A percentile compares a stretch with the other conserved stretches of the same genome.
These are phyloP conservation scores for Fusarium continuum DNA, from an alignment of 2,329 filamentous ascomycete species.

Conservation along the genomic window DNA sequence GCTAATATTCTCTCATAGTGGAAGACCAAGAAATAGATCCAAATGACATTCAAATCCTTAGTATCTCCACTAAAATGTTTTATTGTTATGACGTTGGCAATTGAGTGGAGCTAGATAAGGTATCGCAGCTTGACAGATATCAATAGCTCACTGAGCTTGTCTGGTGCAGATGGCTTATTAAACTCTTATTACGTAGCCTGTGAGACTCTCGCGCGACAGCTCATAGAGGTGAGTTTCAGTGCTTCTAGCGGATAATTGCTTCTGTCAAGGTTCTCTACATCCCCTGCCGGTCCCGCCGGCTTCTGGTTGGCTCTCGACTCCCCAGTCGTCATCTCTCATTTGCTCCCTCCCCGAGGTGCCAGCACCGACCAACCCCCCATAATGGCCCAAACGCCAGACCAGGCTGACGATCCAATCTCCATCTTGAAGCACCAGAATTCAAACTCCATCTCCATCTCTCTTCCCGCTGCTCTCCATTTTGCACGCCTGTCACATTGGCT, in stretches of 20 bases:
- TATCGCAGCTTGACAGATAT: constrained; percentile 11
- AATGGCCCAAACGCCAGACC: constrained; percentile 33
- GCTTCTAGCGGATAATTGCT: constrained; percentile 33
- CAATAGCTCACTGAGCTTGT: constrained; percentile 25
- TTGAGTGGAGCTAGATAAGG: constrained; percentile 22
- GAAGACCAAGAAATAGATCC: too few relatives aligned
- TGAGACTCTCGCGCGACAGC: not conserved
- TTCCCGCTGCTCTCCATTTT: constrained; percentile 17
- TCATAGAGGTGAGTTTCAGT: constrained; percentile 6
- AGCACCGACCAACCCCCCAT: constrained; percentile 42
- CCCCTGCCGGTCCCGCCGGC: constrained; percentile 18
- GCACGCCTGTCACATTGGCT: constrained; percentile 14
- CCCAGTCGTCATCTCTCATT: constrained; percentile 29
- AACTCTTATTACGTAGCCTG: constrained; percentile 30
- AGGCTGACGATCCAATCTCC: constrained; percentile 41
- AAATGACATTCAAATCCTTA: too few relatives aligned
- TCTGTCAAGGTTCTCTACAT: constrained; percentile 23
- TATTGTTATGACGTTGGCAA: constrained; percentile 21
- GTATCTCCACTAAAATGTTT: not conserved
- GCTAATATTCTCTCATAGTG: too few relatives aligned
- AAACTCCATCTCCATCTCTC: constrained; percentile 28
- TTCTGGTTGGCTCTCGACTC: constrained; percentile 35
- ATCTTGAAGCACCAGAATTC: constrained; percentile 32
- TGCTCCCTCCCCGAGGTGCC: constrained; percentile 31
- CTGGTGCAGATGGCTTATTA: constrained; percentile 26